Evolutionary conservation across 2,329 filamentous ascomycete species (phyloP), one percentile per base, ranked within the genome.

Genomic region (Ophiostoma australiae): DNA sequence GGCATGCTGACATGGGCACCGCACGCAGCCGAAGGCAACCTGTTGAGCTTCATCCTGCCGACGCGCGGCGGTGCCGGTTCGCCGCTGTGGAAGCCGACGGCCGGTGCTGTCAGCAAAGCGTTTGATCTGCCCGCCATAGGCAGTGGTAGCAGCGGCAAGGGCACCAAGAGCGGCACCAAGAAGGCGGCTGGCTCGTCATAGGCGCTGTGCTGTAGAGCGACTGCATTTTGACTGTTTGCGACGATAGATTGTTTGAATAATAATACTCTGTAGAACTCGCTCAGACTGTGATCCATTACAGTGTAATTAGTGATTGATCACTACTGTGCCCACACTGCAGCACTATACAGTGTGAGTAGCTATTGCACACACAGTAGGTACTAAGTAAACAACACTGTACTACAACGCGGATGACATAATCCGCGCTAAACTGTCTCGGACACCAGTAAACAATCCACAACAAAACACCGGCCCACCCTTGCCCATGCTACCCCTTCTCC

Each of bases 1-100:
- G 95, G 95, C 17, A 81, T 90, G 69, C 81, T 98, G 79, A 91
- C 91, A 61, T 99, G 95, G 95, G 90, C 91, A 77, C 84, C 88
- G 73, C 80, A 84, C 52, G 15, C 52, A 3, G 20, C 31, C 65
- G 35, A 37, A 31, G 55, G 41, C 66, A 72, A 71, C 71, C 67
- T 73, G 23, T 68, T 72, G n/a, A 23, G n/a, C n/a, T 33, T 6
- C 20, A 33, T 69, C 11, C 8, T 69, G 35, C 70, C 73, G 3
- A 41, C 66, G 20, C 69, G 61, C 31, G 71, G 72, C 63, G 69
- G 69, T 10, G 67, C 68, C 6, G 70, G 69, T 6, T 75, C 74
- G 55, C 74, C 74, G 39, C 67, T 70, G 68, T 94, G 91, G 91
- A 85, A 88, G 81, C 84, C 82, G 70, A 76, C 93, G 73, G 82